phyloP scores from a whole-genome alignment of 176 grass and related monocot species.

The Tillandsia leiboldiana region DNA sequence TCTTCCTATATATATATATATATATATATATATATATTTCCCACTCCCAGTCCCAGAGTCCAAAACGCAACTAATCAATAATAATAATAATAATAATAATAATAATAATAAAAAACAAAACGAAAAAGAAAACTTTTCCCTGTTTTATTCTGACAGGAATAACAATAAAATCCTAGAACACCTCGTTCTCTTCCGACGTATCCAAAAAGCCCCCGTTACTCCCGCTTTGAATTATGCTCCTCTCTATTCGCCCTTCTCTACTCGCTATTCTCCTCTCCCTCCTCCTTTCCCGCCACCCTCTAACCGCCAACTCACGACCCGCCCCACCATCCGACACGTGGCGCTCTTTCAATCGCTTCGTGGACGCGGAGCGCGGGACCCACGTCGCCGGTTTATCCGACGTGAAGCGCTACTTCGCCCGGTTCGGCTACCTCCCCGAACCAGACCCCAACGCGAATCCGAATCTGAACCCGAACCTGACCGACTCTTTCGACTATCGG shows the following conservation, averaged over 20 bases:
- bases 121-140: neutral
- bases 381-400: slow-evolving; percentile 36
- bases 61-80: neutral
- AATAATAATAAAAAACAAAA: neutral
- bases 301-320: neutral
- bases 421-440: slow-evolving; percentile 60
- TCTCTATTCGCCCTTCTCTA: neutral
- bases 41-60: neutral
- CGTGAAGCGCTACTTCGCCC: slow-evolving; percentile 61
- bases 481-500: slow-evolving; percentile 56
- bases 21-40: too few species aligned
- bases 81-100: too few species aligned
- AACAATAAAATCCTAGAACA: neutral
- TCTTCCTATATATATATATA: too few species aligned
- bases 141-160: neutral
- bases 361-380: slow-evolving; percentile 49
- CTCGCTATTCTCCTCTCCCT: neutral
- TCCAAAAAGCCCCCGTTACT: neutral
- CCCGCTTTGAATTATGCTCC: neutral
- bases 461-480: neutral
- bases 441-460: slow-evolving; percentile 1
- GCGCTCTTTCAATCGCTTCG: slow-evolving; percentile 47
- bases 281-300: neutral
- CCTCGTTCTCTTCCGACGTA: neutral
- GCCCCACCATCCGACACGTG: slow-evolving; percentile 18